Base-by-base conservation (phyloP, 352 stramenopile species). In the Phytophthora megakarya region DNA sequence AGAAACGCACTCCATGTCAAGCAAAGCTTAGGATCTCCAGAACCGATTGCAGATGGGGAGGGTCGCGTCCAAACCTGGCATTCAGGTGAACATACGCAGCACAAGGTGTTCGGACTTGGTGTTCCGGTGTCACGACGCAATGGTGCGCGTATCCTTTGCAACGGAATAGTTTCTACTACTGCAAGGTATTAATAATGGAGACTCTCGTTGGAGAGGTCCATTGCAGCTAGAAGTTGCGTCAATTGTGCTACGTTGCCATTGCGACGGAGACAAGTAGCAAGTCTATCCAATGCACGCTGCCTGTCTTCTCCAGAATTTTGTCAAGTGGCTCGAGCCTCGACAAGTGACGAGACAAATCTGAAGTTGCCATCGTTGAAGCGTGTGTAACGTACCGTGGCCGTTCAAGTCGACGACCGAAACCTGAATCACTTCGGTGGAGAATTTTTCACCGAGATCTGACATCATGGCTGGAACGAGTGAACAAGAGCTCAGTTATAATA, bases 11-110 rank as follows among this genome's bases (percentile, higher is more conserved):
- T 48, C 47, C 30, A 60, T 19, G 19, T 37, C 26, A 28, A 35
- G 61, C 62, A 70, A 70, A 70, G 62, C 61, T 54, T 38, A 58
- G 35, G 62, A 70, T 65, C 25, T 25, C 26, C 38, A 49, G 62
- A 61, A 47, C 21, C 18, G 19, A 66, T 13, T 67, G 55, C 25
- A 54, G 62, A 65, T 53, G 62, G 54, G 42, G 39, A 51, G 28
- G 45, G 46, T 49, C 44, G 33, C 18, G 32, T 52, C 26, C 30
- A 45, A 26, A n/a, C 35, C 16, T 45, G 15, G 33, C 28, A 15
- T 46, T n/a, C 18, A 38, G 42, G 26, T 15, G n/a, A 30, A 23
- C 15, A 26, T 37, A 19, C 28, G 30, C 25, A 35, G 16, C 35
- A 40, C 32, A 62, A 62, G 25, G 42, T 63, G 51, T 40, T 22